Evolutionary conservation across 225 moss, liverwort and hornwort genomes (phyloP), one percentile per base, ranked within the genome.

Genomic region (Sphagnum tenellum): DNA sequence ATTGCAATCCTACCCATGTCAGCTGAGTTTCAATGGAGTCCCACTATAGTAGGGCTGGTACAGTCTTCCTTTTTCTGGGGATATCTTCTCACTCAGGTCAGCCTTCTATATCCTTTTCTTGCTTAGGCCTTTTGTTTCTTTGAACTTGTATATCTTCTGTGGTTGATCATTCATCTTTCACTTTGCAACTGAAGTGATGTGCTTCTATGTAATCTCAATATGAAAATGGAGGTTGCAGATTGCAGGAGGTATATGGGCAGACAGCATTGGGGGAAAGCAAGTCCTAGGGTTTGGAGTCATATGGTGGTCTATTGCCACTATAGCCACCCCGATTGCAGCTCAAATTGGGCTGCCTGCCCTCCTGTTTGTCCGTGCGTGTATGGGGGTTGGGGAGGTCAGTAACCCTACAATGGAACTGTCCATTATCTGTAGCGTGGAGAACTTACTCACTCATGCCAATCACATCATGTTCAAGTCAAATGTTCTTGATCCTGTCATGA

Each of bases 61-160:
- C 98, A 98, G 63, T 98, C 98, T 7, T 98, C 98, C 44, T 98
- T 98, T 64, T 93, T 98, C 80, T 98, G 98, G 98, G 98, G 98
- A 46, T 98, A 98, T 75, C 87, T 98, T 29, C 84, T 98, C 44
- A 98, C 93, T 67, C 98, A 98, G 92, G 96, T 98, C 66, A 44
- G 51, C 5, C 29, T 44, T 47, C 2, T 49, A 48, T 46, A 14
- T 9, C 14, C 29, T 29, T 29, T 29, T 29, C 29, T 29, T 29
- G 29, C 29, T 29, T 29, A 29, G 29, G 29, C 29, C 29, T 29
- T 29, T 29, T 29, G 29, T 29, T 29, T 29, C 29, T 29, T 29
- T 29, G 29, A 29, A 29, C 29, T 29, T 29, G 29, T 29, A 29
- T 29, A 29, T 29, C 29, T 29, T 29, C 29, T 29, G 29, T 29